Percentiles rank a stretch among this genome's conserved stretches.
Evolutionary conservation across 2,329 filamentous ascomycete species (phyloP).

Genomic region (Xylaria sp.): DNA sequence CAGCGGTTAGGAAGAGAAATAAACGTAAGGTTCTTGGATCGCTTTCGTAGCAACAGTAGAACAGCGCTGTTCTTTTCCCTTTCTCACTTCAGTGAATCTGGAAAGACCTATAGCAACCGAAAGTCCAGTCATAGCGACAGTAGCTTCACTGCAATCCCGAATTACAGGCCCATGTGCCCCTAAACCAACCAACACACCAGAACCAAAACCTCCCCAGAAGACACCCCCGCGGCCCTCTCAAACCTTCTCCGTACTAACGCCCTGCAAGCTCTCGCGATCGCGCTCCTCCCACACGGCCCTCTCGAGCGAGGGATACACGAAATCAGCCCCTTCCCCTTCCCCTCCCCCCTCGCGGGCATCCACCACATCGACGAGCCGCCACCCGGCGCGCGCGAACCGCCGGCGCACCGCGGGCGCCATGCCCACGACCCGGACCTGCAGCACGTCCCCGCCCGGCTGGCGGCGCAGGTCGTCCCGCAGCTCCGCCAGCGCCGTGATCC

Average conservation of each 20-base stretch:
- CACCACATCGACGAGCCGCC: conserved; percentile 32
- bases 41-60: too few relatives aligned
- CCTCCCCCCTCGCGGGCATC: conserved; percentile 20
- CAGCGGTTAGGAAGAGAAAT: too few relatives aligned
- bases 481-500: conserved; percentile 35
- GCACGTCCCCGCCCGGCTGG: conserved; percentile 32
- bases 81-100: too few relatives aligned
- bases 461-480: conserved; percentile 37
- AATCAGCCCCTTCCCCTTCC: conserved; percentile 31
- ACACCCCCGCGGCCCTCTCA: conserved; percentile 6
- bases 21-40: too few relatives aligned
- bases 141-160: too few relatives aligned
- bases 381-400: conserved; percentile 34
- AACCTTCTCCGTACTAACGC: conserved; percentile 33
- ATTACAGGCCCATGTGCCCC: too few relatives aligned
- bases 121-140: too few relatives aligned
- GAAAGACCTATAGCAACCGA: too few relatives aligned
- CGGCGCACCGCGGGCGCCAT: conserved; percentile 25
- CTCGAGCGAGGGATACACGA: conserved; percentile 35
- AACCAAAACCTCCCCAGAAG: too few relatives aligned
- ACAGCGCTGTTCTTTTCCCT: too few relatives aligned
- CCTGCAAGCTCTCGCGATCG: conserved; percentile 32
- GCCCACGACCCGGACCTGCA: conserved; percentile 34
- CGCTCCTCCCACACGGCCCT: conserved; percentile 35
- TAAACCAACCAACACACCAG: too few relatives aligned